phyloP scores from a whole-genome alignment of 2,329 filamentous ascomycete species.

The Bimuria novae-zelandiae region DNA sequence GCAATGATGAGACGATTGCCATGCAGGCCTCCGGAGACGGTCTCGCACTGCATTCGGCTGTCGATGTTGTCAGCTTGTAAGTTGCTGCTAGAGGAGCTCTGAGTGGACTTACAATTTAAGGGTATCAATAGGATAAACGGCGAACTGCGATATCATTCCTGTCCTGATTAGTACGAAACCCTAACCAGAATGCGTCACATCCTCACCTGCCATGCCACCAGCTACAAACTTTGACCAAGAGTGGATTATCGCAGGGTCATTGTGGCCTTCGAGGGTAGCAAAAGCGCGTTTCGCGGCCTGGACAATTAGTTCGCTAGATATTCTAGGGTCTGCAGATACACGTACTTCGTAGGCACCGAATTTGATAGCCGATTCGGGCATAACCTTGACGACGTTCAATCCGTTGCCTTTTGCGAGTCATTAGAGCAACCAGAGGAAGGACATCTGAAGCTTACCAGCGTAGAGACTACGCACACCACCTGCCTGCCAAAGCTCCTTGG shows the following conservation, averaged over 20 bases:
- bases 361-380: conserved; percentile 98
- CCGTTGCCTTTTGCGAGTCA: conserved; percentile 73
- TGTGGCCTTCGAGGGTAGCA: conserved; percentile 84
- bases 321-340: neutral
- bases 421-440: conserved; percentile 13
- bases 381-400: conserved; percentile 94
- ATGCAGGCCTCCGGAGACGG: conserved; percentile 79
- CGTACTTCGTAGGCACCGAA: conserved; percentile 90
- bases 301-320: conserved; percentile 17
- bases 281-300: conserved; percentile 84
- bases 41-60: conserved; percentile 89
- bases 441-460: conserved; percentile 67
- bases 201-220: conserved; percentile 74
- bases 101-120: conserved; percentile 65
- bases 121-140: conserved; percentile 91
- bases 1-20: conserved; percentile 82
- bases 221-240: conserved; percentile 87
- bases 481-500: conserved; percentile 78
- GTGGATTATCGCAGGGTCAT: conserved; percentile 77
- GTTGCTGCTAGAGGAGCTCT: neutral
- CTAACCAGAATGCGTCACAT: neutral
- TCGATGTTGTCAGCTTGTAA: conserved; percentile 6
- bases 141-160: conserved; percentile 91
- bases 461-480: conserved; percentile 90
- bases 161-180: neutral